Base-by-base conservation (phyloP, 371 early-diverging fungal genomes). In the Mucor piriformis region DNA sequence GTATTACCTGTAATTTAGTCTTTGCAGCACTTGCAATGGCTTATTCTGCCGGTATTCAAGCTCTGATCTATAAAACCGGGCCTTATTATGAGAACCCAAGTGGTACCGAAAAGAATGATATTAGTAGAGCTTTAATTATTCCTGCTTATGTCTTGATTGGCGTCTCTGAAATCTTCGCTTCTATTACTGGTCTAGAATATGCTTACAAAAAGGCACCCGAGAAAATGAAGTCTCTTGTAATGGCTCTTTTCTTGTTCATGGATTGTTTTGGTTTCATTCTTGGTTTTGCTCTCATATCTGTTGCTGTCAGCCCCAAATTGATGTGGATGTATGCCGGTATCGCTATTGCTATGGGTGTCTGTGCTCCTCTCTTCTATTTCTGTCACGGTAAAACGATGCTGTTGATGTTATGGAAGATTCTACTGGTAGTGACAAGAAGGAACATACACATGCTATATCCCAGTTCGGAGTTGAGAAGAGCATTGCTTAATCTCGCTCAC, bases 141-240 rank as follows among this genome's bases (percentile, higher is more conserved):
- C 89, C 89, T 16, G 81, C 88, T 12, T 92, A 88, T 55, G 69
- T 86, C 42, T 64, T 86, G 16, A 76, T 89, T 38, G 90, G 82
- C 40, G 74, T 87, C 43, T 86, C 88, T 16, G 89, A 88, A 79
- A 85, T 89, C 37, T 89, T 92, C 61, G 80, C 89, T 1, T 88
- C 88, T 18, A 83, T 87, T 46, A 92, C 91, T 11, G 92, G 91
- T 57, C 79, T 90, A 25, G 92, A 92, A 73, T 90, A 84, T 63
- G 92, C 92, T 6, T 92, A 84, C 83, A 86, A 79, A 57, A 84
- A 86, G 66, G 91, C 92, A 6, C 85, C 90, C 1, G 75, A 72
- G 5, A 77, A 79, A 50, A 86, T 92, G 80, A 92, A 91, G 76
- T 90, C 91, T 3, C 74, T 90, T 6, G 86, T 90, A 37, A 88